These are phyloP conservation scores for Colletotrichum gloeosporioides DNA, from an alignment of 2,329 filamentous ascomycete genomes.

Conservation along the genomic window DNA sequence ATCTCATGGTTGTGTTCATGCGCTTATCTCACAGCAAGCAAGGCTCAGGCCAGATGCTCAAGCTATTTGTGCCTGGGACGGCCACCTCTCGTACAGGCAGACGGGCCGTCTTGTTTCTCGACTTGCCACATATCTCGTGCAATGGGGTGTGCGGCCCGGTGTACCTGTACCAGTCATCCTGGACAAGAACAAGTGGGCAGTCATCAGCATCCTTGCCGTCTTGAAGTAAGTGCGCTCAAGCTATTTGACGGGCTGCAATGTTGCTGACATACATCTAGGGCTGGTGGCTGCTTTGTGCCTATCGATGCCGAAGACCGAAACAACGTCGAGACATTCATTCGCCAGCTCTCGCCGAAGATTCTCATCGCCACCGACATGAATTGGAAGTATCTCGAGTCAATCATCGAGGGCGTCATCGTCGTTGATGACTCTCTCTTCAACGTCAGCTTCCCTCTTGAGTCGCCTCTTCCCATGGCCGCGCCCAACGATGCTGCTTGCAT, in stretches of 20 bases:
- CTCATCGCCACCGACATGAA: conserved; percentile 50
- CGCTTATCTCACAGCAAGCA: conserved; percentile 48
- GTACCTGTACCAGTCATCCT: conserved; percentile 70
- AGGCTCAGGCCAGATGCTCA: conserved; percentile 41
- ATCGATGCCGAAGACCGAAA: conserved; percentile 50
- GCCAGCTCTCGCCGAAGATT: conserved; percentile 47
- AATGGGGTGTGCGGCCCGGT: conserved; percentile 54
- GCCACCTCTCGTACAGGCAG: conserved; percentile 46
- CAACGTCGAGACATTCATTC: conserved; percentile 46
- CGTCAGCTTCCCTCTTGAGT: conserved; percentile 12
- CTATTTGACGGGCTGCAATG: fast-evolving
- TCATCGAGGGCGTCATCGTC: conserved; percentile 45
- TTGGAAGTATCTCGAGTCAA: conserved; percentile 41
- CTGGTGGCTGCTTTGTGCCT: conserved; percentile 56
- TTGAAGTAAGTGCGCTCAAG: conserved; percentile 62
- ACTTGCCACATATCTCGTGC: conserved; percentile 51
- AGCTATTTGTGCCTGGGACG: conserved; percentile 51
- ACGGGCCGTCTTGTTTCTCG: conserved; percentile 41
- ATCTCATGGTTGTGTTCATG: conserved; percentile 48
- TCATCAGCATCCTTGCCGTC: conserved; percentile 72
- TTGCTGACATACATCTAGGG: conserved; percentile 36
- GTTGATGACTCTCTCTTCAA: conserved; percentile 47
- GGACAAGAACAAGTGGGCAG: conserved; percentile 72
- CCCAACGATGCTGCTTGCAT: conserved; percentile 62
- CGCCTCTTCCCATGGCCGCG: conserved; percentile 37